phyloP scores from a whole-genome alignment of 495 filamentous ascomycete genomes.

The Halenospora varia region DNA sequence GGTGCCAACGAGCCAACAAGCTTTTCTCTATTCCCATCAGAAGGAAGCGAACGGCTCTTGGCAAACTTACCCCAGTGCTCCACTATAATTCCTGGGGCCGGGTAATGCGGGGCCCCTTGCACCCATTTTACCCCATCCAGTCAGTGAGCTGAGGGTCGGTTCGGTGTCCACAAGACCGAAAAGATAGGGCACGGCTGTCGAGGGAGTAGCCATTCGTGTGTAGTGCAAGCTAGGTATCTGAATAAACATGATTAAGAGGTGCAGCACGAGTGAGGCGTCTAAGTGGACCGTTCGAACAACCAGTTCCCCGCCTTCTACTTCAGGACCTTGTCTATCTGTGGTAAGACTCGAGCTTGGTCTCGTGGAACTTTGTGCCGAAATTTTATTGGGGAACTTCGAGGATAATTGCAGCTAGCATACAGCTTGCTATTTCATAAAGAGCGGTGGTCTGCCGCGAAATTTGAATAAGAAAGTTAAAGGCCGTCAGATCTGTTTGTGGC shows the following conservation, averaged over 20 bases:
- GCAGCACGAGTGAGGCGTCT: neutral
- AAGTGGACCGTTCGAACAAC: neutral
- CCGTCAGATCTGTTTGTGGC: too few relatives aligned
- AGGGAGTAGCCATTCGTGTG: neutral
- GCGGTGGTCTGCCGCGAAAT: neutral
- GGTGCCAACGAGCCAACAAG: neutral
- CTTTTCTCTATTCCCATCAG: neutral
- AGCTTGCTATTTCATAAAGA: neutral
- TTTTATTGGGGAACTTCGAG: neutral
- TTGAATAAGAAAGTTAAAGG: neutral
- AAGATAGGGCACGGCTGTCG: neutral
- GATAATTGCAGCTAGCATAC: neutral
- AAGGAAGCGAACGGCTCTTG: neutral
- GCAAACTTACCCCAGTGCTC: neutral
- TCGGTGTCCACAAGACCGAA: neutral
- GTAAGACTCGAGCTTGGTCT: neutral
- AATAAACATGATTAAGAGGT: neutral
- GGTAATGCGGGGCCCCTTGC: neutral
- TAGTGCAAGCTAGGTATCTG: neutral
- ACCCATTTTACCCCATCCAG: neutral
- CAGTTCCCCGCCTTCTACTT: neutral
- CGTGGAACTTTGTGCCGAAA: neutral
- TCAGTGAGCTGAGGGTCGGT: neutral
- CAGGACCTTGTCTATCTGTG: neutral
- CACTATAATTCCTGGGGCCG: neutral